phyloP scores from a whole-genome alignment of 768 basidiomycete genomes.

The Saitozyma podzolica region DNA sequence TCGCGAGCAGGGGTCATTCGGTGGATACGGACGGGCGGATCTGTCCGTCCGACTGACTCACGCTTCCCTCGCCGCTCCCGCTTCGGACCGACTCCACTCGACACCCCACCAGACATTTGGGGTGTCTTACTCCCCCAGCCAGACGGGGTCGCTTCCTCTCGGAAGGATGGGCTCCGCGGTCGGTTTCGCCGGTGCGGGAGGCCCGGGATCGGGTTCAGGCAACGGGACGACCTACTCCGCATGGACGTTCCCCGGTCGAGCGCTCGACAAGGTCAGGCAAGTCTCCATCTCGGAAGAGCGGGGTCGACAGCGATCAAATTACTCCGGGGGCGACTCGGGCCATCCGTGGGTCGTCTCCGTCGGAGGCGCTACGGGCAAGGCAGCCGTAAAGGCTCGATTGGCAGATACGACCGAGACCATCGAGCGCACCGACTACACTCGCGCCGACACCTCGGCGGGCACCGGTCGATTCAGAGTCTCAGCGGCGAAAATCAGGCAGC shows the following conservation, averaged over 20 bases:
- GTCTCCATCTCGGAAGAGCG: not conserved
- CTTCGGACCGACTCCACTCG: not conserved
- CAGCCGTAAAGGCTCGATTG: not conserved
- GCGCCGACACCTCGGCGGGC: conserved; percentile 7
- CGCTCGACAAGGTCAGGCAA: conserved; percentile 10
- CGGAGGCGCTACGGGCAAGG: conserved; percentile 10
- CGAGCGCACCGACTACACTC: conserved; percentile 12
- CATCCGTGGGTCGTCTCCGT: conserved; percentile 10
- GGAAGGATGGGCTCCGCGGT: too few species aligned
- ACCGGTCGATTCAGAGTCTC: conserved; percentile 12
- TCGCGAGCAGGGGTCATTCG: conserved; percentile 6
- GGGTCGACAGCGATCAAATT: not conserved
- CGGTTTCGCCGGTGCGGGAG: too few species aligned
- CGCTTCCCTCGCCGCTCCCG: not conserved
- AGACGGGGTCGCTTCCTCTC: not conserved
- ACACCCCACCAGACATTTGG: conserved; percentile 1
- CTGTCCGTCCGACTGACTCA: conserved; percentile 14
- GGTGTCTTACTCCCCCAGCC: conserved; percentile 8
- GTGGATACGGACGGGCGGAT: conserved; percentile 5
- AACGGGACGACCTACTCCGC: too few species aligned
- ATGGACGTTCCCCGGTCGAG: conserved; percentile 11
- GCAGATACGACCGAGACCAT: not conserved
- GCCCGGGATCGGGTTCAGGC: too few species aligned
- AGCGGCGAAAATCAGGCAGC: conserved; percentile 1
- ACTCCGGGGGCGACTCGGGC: not conserved